Conservation (phyloP, 164 flowering plant genomes). For the Berberis thunbergii region DNA sequence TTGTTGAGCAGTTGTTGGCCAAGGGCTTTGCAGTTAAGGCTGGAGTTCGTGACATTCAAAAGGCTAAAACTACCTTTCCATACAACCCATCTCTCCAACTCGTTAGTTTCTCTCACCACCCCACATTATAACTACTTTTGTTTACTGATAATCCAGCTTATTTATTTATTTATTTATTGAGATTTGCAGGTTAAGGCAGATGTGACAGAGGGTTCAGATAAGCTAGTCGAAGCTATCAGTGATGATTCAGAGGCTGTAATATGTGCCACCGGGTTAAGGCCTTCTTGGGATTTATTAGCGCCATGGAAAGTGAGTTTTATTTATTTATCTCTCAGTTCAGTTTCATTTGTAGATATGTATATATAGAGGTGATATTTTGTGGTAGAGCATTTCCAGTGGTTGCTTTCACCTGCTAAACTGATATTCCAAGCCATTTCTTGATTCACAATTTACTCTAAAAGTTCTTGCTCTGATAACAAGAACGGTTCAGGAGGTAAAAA, state of each 20-base stretch:
- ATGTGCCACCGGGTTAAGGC: conserved; percentile 79
- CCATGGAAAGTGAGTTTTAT: conserved; percentile 74
- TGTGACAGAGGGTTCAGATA: conserved; percentile 74
- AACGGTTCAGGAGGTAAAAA: no score
- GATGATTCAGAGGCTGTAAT: conserved; percentile 84
- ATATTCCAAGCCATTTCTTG: no score
- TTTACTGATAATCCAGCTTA: neutral
- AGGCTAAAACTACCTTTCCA: conserved; percentile 45
- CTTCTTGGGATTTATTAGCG: conserved; percentile 63
- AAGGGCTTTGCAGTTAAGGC: conserved; percentile 85
- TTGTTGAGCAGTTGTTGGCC: conserved; percentile 74
- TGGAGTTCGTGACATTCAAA: conserved; percentile 72
- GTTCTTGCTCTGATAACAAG: no score
- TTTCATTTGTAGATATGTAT: no score
- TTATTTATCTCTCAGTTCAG: no score
- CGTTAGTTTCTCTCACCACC: conserved; percentile 28
- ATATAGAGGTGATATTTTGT: no score
- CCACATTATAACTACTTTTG: neutral
- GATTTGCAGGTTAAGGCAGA: conserved; percentile 72
- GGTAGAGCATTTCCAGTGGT: no score
- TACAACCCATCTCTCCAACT: conserved; percentile 50
- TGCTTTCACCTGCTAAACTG: no score
- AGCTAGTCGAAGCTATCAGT: conserved; percentile 77
- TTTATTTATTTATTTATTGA: neutral
- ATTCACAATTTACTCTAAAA: no score